These are phyloP conservation scores for Ophiostoma sp. DNA, from an alignment of 2,329 filamentous ascomycete species.

Conservation along the genomic window DNA sequence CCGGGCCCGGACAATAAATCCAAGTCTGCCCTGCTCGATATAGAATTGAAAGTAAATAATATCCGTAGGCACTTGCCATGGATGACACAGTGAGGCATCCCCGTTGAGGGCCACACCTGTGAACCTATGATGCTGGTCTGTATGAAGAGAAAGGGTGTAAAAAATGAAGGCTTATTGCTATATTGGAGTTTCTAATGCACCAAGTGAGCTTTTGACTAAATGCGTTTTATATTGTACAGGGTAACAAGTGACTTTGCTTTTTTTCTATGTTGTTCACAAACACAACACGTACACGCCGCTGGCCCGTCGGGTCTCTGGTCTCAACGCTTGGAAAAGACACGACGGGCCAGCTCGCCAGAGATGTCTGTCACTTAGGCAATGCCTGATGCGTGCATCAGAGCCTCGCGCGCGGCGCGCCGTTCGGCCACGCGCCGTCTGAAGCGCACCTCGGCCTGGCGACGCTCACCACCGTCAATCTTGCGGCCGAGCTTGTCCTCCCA, in stretches of 20 bases:
- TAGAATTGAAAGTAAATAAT: no score
- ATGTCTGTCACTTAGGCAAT: neutral
- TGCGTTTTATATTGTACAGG: slow-evolving; percentile 17
- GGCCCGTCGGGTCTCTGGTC: neutral
- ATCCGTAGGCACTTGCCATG: no score
- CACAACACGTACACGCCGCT: neutral
- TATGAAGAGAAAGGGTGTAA: neutral
- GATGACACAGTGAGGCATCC: no score
- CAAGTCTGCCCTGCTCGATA: no score
- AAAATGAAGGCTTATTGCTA: neutral
- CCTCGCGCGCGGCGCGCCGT: slow-evolving; percentile 63
- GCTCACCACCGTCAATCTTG: slow-evolving; percentile 96
- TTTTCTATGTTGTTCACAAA: neutral
- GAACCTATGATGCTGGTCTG: no score
- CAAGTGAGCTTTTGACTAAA: neutral
- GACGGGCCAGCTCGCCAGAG: neutral
- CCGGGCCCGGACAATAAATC: no score
- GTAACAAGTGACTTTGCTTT: neutral
- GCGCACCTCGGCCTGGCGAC: slow-evolving; percentile 79
- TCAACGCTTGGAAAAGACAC: neutral
- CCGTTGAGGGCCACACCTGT: no score
- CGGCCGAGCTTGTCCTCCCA: slow-evolving; percentile 86
- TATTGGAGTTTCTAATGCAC: neutral
- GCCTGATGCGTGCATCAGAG: neutral
- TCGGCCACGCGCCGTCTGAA: slow-evolving; percentile 82